Percentiles rank a stretch among this genome's conserved stretches.
phyloP scores from a whole-genome alignment of 176 grass and related monocot species.

The Ananas comosus region DNA sequence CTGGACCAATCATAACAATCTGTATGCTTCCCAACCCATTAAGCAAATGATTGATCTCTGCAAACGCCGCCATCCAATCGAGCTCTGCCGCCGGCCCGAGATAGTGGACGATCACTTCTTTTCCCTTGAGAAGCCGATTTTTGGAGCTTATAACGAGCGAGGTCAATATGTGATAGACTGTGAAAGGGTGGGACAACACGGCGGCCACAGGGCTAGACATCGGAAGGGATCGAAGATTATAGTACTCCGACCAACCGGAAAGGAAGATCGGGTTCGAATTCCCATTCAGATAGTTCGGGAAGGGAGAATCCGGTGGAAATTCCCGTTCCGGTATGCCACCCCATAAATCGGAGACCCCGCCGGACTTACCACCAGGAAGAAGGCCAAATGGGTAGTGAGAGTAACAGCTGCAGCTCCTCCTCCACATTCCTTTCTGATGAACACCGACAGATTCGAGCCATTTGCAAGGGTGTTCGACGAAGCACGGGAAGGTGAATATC shows the following conservation, averaged over 20 bases:
- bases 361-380: conserved; percentile 15
- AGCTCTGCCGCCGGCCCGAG: conserved; percentile 36
- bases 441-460: conserved; percentile 35
- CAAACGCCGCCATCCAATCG: conserved; percentile 37
- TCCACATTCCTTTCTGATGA: conserved; percentile 41
- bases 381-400: conserved; percentile 34
- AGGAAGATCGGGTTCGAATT: conserved; percentile 22
- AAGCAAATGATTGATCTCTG: conserved; percentile 35
- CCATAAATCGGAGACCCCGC: conserved; percentile 21
- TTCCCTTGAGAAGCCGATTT: conserved; percentile 32
- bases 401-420: conserved; percentile 30
- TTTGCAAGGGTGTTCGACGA: conserved; percentile 28
- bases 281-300: conserved; percentile 18
- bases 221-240: conserved; percentile 32
- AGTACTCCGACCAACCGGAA: conserved; percentile 40
- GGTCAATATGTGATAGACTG: conserved; percentile 35
- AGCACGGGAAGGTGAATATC: conserved; percentile 34
- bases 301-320: conserved; percentile 24
- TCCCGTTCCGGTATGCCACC: conserved; percentile 23
- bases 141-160: conserved; percentile 28
- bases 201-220: conserved; percentile 29
- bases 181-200: conserved; percentile 36
- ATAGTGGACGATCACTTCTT: conserved; percentile 39
- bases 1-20: conserved; percentile 36
- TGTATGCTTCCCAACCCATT: conserved; percentile 29